Percentiles rank a stretch among this genome's conserved stretches.
Evolutionary conservation across 495 filamentous ascomycete species (phyloP).

Genomic region (Pyrenula aspistea): DNA sequence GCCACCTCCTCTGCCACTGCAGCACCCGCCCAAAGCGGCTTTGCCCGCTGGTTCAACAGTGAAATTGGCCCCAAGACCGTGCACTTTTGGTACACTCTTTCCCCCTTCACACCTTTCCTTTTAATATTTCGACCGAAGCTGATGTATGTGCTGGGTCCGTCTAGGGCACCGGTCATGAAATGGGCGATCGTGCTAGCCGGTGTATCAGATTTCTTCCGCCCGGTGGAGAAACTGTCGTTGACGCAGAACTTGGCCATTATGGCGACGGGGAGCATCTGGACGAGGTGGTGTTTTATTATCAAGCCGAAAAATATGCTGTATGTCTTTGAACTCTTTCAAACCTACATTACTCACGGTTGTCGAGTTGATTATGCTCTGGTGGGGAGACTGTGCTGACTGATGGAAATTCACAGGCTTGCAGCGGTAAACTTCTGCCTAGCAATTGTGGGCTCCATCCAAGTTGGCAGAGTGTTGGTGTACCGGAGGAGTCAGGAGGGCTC

Average conservation of each 20-base stretch:
- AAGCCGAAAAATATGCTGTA: conserved; percentile 83
- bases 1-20: conserved; percentile 14
- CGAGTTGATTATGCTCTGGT: no score
- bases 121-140: not conserved
- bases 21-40: conserved; percentile 39
- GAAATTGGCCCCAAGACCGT: conserved; percentile 87
- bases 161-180: conserved; percentile 94
- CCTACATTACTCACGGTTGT: no score
- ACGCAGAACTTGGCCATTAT: conserved; percentile 83
- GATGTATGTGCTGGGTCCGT: conserved; percentile 1
- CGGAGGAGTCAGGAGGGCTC: conserved; percentile 43
- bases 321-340: no score
- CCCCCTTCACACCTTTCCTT: conserved; percentile 3
- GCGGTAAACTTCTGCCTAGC: conserved; percentile 98
- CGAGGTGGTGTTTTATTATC: conserved; percentile 96
- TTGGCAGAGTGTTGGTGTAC: conserved; percentile 62
- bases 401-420: conserved; percentile 73
- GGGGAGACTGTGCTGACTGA: no score
- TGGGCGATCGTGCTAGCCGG: conserved; percentile 90
- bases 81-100: conserved; percentile 73
- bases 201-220: conserved; percentile 80
- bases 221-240: conserved; percentile 82
- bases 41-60: conserved; percentile 74
- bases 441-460: conserved; percentile 71
- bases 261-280: conserved; percentile 92